Conservation (phyloP, 1,284 basidiomycete genomes). For the Mixia osmundae region DNA sequence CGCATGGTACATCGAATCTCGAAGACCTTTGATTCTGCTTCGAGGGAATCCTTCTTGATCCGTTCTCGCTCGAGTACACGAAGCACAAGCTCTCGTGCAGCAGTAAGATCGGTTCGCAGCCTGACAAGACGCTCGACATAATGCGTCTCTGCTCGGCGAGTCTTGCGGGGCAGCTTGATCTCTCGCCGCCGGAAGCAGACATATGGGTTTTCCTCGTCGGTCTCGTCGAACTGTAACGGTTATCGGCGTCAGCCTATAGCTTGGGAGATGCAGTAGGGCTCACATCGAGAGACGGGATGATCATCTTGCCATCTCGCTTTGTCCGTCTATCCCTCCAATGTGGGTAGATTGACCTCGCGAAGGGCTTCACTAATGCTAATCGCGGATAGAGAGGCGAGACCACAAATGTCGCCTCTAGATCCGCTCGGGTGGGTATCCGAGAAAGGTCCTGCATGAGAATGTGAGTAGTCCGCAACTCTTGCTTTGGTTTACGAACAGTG, state of each 20-base stretch:
- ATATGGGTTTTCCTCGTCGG: conserved; percentile 85
- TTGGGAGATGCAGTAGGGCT: conserved; percentile 19
- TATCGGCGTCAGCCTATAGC: conserved; percentile 11
- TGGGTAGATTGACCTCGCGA: conserved; percentile 45
- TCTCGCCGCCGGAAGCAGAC: conserved; percentile 94
- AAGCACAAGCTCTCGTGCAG: conserved; percentile 46
- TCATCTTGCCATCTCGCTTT: conserved; percentile 46
- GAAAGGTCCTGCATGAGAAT: conserved; percentile 23
- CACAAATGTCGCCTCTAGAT: conserved; percentile 36
- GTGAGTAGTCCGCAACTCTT: conserved; percentile 2
- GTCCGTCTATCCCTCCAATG: conserved; percentile 58
- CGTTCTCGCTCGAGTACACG: conserved; percentile 46
- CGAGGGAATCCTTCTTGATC: conserved; percentile 40
- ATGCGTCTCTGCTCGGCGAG: conserved; percentile 64
- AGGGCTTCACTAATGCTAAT: conserved; percentile 24
- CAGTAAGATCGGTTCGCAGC: conserved; percentile 48
- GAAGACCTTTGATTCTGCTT: conserved; percentile 44
- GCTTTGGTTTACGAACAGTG: conserved; percentile 38
- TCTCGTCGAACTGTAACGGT: conserved; percentile 50
- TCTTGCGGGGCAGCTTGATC: conserved; percentile 82
- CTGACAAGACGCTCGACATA: conserved; percentile 69
- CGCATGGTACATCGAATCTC: conserved; percentile 48
- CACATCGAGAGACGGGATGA: conserved; percentile 58
- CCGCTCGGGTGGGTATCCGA: conserved; percentile 43
- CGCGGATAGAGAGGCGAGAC: conserved; percentile 6